A percentile compares a stretch with the other conserved stretches of the same genome.
phyloP scores from a whole-genome alignment of 1,284 basidiomycete species.

The Mycena citricolor region DNA sequence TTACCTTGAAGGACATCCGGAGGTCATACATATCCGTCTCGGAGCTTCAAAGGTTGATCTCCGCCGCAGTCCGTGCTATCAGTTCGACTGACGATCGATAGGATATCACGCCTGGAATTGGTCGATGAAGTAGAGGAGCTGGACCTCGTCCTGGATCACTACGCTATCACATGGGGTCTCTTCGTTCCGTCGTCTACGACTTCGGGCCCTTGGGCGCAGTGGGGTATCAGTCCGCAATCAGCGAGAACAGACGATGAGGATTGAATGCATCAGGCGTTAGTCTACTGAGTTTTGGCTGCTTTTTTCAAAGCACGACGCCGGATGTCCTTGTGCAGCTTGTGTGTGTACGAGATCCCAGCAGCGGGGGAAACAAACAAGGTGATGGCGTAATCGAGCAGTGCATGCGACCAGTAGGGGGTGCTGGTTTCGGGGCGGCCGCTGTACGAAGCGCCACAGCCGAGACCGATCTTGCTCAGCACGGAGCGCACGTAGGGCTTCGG shows the following conservation, averaged over 20 bases:
- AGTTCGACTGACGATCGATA: no score
- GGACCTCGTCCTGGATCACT: constrained; percentile 83
- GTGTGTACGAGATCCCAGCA: constrained; percentile 60
- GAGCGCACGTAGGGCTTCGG: constrained; percentile 78
- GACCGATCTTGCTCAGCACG: constrained; percentile 74
- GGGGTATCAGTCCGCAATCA: no score
- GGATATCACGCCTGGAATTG: constrained; percentile 77
- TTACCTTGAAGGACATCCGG: constrained; percentile 71
- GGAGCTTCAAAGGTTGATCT: constrained; percentile 65
- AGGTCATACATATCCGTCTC: constrained; percentile 46
- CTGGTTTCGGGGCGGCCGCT: constrained; percentile 73
- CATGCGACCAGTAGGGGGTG: constrained; percentile 93
- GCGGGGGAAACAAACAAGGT: constrained; percentile 57
- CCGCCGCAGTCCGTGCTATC: no score
- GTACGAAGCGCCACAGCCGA: constrained; percentile 79
- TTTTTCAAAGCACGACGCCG: constrained; percentile 77
- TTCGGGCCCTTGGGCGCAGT: background rate
- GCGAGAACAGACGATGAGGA: background rate
- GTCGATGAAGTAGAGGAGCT: constrained; percentile 93
- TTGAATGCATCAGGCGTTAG: background rate
- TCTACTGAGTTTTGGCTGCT: constrained; percentile 1
- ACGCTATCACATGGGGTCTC: constrained; percentile 80
- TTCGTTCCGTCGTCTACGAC: constrained; percentile 4
- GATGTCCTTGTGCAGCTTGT: constrained; percentile 74
- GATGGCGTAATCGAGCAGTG: constrained; percentile 77